Percentiles rank a stretch among this genome's conserved stretches.
phyloP scores from a whole-genome alignment of 2,329 filamentous ascomycete species.

The Penicillium sp. region DNA sequence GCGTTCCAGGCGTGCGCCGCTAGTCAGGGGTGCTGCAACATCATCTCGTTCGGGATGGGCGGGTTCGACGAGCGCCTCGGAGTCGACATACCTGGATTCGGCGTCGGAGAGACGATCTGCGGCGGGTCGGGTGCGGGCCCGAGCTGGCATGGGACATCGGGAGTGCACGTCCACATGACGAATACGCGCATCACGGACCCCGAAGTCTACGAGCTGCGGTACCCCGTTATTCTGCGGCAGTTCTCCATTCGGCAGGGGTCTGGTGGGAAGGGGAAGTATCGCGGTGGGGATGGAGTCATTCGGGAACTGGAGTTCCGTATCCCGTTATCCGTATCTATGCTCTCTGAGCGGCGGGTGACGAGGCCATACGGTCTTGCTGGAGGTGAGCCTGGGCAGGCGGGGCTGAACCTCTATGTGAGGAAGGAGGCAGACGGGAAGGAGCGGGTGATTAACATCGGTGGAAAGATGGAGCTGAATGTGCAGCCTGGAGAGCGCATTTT shows the following conservation, averaged over 20 bases:
- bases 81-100: slow-evolving; percentile 71
- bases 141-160: slow-evolving; percentile 75
- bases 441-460: not conserved
- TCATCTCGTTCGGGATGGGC: slow-evolving; percentile 77
- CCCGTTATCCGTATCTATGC: not conserved
- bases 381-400: not conserved
- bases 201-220: slow-evolving; percentile 80
- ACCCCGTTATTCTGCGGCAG: slow-evolving; percentile 75
- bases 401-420: slow-evolving; percentile 5
- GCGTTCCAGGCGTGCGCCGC: slow-evolving; percentile 81
- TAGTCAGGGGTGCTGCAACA: slow-evolving; percentile 81
- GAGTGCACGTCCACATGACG: slow-evolving; percentile 85
- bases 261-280: slow-evolving; percentile 69
- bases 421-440: not conserved
- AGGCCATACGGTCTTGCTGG: slow-evolving; percentile 6
- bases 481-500: not conserved
- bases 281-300: slow-evolving; percentile 9
- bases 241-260: slow-evolving; percentile 71
- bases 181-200: slow-evolving; percentile 86
- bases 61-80: slow-evolving; percentile 62
- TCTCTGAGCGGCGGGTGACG: not conserved
- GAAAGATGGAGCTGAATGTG: not conserved
- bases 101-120: slow-evolving; percentile 87
- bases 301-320: slow-evolving; percentile 12
- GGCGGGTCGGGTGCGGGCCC: slow-evolving; percentile 78